Conservation (phyloP, 2,329 filamentous ascomycete genomes). For the Phoma sp. region DNA sequence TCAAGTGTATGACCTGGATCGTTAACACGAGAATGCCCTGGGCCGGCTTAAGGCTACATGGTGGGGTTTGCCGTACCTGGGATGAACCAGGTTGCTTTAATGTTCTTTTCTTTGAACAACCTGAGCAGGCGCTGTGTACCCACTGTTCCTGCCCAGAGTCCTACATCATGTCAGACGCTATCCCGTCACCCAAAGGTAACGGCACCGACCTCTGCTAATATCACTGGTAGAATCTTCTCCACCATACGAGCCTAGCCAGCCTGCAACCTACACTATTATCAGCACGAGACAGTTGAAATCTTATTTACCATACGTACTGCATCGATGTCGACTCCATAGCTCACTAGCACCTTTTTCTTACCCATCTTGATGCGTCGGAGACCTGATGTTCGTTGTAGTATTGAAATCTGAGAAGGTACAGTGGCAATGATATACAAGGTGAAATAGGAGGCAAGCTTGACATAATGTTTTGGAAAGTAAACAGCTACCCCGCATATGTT, state of each 20-base stretch:
- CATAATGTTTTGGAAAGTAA: constrained; percentile 6
- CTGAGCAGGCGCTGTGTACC: constrained; percentile 74
- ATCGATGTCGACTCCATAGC: constrained; percentile 76
- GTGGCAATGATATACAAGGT: background rate
- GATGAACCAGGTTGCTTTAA: constrained; percentile 73
- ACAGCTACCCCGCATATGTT: constrained; percentile 12
- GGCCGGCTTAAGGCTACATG: no score
- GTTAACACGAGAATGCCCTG: background rate
- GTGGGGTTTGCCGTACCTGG: constrained; percentile 41
- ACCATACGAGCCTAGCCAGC: constrained; percentile 78
- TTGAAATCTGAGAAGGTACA: background rate
- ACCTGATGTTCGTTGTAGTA: no score
- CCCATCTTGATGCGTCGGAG: constrained; percentile 40
- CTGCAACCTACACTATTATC: constrained; percentile 51
- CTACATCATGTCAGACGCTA: constrained; percentile 39
- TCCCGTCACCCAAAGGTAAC: background rate
- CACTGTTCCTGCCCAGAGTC: constrained; percentile 73
- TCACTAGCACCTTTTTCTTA: constrained; percentile 61
- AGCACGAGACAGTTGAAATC: background rate
- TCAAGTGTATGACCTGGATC: constrained; percentile 62
- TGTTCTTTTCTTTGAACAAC: constrained; percentile 73
- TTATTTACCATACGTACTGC: constrained; percentile 40
- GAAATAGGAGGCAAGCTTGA: background rate
- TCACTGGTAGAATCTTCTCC: constrained; percentile 75
- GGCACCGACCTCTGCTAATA: constrained; percentile 65